Conservation (phyloP, 495 filamentous ascomycete genomes). For the Podospora pseudocomata region DNA sequence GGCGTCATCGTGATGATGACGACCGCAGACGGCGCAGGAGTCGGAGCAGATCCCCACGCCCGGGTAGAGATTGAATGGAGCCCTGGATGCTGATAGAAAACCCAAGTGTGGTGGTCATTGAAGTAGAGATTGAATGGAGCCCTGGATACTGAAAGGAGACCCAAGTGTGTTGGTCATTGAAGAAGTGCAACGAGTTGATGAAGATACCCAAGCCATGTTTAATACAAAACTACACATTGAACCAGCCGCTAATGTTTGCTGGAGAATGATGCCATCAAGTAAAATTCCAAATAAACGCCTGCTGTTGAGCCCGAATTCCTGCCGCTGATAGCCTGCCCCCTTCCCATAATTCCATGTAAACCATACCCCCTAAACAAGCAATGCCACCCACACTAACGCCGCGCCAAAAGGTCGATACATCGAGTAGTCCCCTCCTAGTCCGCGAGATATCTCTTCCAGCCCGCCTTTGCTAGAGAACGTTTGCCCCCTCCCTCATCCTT, state of each 20-base stretch:
- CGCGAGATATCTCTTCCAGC: slow-evolving; percentile 78
- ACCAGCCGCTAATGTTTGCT: slow-evolving; percentile 8
- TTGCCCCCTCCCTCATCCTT: slow-evolving; percentile 60
- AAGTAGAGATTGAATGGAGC: background rate
- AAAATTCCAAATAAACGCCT: background rate
- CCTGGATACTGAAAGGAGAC: background rate
- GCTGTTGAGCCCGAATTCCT: background rate
- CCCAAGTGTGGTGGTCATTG: background rate
- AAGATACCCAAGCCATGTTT: slow-evolving; percentile 10
- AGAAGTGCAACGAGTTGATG: background rate
- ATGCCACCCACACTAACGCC: background rate
- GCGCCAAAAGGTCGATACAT: background rate
- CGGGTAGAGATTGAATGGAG: slow-evolving; percentile 3
- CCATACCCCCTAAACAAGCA: background rate
- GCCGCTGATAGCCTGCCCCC: background rate
- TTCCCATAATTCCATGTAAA: background rate
- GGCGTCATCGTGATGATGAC: slow-evolving; percentile 13
- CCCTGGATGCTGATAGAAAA: background rate
- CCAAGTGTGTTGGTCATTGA: background rate
- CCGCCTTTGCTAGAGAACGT: slow-evolving; percentile 59
- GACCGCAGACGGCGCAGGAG: slow-evolving; percentile 22
- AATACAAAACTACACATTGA: background rate
- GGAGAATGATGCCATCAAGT: background rate
- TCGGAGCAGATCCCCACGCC: slow-evolving; percentile 30
- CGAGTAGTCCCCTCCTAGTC: background rate